Evolutionary conservation across 495 filamentous ascomycete genomes (phyloP), one percentile per base, ranked within the genome.

Genomic region (Elasticomyces elasticus): DNA sequence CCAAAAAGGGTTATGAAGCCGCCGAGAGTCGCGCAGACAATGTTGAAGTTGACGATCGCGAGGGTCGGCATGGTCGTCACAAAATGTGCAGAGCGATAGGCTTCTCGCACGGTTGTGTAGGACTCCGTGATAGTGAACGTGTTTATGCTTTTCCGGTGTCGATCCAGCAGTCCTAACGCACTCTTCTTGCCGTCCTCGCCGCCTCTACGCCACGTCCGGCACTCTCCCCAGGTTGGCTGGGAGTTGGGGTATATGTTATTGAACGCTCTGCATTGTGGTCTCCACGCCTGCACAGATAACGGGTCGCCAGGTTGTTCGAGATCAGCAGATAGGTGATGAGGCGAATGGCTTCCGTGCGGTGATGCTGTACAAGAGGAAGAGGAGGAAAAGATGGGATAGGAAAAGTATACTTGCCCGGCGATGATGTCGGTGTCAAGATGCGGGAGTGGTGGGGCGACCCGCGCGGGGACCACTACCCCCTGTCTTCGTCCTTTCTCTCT

Each of bases 1-100:
- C 86, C 87, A 64, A 94, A 97, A 20, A 94, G 62, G 1, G 85
- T 87, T 40, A 97, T 82, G 70, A 91, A 97, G 17, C 86, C 89
- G 24, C 90, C 90, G 12, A 95, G 69, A 10, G 84, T 81, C 52
- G 86, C 82, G 63, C 86, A 83, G 54, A 88, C 80, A 54, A 94
- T 86, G 66, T 95, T 94, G 76, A 95, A 95, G 67, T 94, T 89
- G 63, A 79, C 83, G 41, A 87, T 59, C 5, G 75, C 77, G 49
- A 94, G 72, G 41, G 84, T 86, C 48, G 89, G 89, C 89, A 95
- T 95, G 26, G 2, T 47, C 12, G 19, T 5, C 19, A n/a, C 20
- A 11, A 20, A 41, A 33, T 9, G 5, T 49, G 45, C 11, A 11
- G 20, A 49, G 15, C 15, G 42, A 45, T 10, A 45, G 42, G 22